These are phyloP conservation scores for Phyllosticta paracitricarpa DNA, from an alignment of 2,329 filamentous ascomycete species.

Conservation along the genomic window DNA sequence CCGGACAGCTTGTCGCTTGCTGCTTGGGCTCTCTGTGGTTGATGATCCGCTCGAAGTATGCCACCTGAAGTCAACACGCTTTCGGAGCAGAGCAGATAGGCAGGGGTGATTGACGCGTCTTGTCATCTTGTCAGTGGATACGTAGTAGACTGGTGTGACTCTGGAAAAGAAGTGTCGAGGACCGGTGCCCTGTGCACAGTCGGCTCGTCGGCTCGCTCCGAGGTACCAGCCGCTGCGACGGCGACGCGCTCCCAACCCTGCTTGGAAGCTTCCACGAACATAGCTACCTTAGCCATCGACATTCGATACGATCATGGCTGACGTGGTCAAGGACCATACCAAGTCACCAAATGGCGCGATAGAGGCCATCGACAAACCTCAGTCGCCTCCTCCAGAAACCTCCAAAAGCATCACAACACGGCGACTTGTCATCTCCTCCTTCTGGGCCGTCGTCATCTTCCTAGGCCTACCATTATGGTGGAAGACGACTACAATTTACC, in stretches of 20 bases:
- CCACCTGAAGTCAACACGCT: too few species aligned
- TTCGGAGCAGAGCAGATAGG: too few species aligned
- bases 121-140: too few species aligned
- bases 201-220: neutral
- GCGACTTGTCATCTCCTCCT: constrained; percentile 68
- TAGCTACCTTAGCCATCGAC: neutral
- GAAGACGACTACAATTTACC: constrained; percentile 85
- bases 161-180: too few species aligned
- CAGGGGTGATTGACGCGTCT: too few species aligned
- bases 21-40: too few species aligned
- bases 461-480: constrained; percentile 93
- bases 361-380: neutral
- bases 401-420: constrained; percentile 59
- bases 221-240: neutral
- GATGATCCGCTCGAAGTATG: too few species aligned
- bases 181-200: neutral
- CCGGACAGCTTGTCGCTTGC: too few species aligned
- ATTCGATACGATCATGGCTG: neutral
- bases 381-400: constrained; percentile 64
- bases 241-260: neutral
- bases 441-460: constrained; percentile 77
- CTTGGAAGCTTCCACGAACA: neutral
- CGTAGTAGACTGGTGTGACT: too few species aligned
- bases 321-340: neutral
- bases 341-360: neutral